Evolutionary conservation across 2,329 filamentous ascomycete genomes (phyloP), one percentile per base, ranked within the genome.

Genomic region (Verticillium nubilum): DNA sequence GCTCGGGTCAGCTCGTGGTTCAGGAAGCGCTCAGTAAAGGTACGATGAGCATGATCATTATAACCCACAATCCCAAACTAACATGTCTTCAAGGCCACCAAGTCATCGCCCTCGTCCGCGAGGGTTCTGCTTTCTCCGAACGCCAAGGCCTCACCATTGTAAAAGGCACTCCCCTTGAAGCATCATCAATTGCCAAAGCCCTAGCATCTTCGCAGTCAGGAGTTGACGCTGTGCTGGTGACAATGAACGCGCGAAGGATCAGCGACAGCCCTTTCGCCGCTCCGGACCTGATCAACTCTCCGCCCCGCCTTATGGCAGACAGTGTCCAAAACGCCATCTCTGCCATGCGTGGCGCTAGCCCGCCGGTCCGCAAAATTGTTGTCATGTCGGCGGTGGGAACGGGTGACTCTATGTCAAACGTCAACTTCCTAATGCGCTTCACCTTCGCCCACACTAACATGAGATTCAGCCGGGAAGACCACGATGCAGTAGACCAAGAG

Each of bases 381-480:
- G 71, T 81, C 54, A 76, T 85, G 68, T 80, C 78, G 13, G 76
- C 79, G 1, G 77, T 80, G 61, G 83, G 82, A 12, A 75, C 78
- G 1, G 80, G 77, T 0, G 67, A 72, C 29, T 83, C 80, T 4
- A 78, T 72, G 67, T 27, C 60, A 0, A 74, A 76, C 56, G 65
- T 82, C 60, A 68, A 74, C 52, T 74, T 70, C 33, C 67, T 76
- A 1, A 65, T 83, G 63, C 72, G 75, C 17, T 59, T 74, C 33
- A 61, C 83, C n/a, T 77, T 85, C 64, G 72, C 67, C 31, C 68
- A 78, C 50, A 76, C 73, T 35, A 77, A 78, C 60, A 81, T 83
- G 76, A 69, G 64, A 23, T 69, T 75, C 29, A 77, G 76, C 54
- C 74, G 77, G 28, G 68, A 75, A 1, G 82, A 84, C 59, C 82